Conservation (phyloP, 2,329 filamentous ascomycete species). For the Exophiala mesophila region DNA sequence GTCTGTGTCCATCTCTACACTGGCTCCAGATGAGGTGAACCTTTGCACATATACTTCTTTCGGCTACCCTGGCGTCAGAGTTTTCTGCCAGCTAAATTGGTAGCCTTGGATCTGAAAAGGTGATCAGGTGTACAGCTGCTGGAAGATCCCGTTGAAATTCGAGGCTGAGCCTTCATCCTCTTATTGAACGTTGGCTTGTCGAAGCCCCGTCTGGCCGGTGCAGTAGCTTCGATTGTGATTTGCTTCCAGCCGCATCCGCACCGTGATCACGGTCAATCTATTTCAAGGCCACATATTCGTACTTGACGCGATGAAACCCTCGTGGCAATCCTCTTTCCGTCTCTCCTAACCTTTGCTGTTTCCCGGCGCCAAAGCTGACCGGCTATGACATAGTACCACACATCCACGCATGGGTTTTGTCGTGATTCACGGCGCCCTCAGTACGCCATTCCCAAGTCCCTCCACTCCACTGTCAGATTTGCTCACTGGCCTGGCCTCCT, state of each 20-base stretch:
- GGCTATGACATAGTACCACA: conserved; percentile 15
- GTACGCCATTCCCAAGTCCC: too few species aligned
- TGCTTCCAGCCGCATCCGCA: conserved; percentile 17
- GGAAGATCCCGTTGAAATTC: conserved; percentile 15
- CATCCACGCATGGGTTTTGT: too few species aligned
- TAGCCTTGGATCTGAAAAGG: conserved; percentile 3
- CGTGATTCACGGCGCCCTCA: too few species aligned
- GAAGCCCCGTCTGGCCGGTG: conserved; percentile 11
- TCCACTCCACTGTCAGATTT: too few species aligned
- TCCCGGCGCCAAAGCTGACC: conserved; percentile 3
- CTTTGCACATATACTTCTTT: conserved; percentile 3
- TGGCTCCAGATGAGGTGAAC: conserved; percentile 3
- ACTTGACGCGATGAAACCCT: conserved; percentile 10
- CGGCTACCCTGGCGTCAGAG: conserved; percentile 9
- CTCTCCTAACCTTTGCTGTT: conserved; percentile 2
- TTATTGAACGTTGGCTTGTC: conserved; percentile 10
- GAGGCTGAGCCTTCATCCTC: conserved; percentile 18
- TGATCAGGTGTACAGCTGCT: conserved; percentile 6
- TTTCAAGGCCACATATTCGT: conserved; percentile 14
- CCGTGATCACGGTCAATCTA: conserved; percentile 10
- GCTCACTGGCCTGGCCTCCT: too few species aligned
- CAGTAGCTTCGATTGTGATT: conserved; percentile 13
- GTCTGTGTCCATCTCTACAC: conserved; percentile 9
- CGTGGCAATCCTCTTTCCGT: conserved; percentile 12
- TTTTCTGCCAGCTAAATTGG: conserved; percentile 5